Percentiles rank a stretch among this genome's conserved stretches.
phyloP scores from a whole-genome alignment of 1,284 basidiomycete genomes.

The Thelephora terrestris region DNA sequence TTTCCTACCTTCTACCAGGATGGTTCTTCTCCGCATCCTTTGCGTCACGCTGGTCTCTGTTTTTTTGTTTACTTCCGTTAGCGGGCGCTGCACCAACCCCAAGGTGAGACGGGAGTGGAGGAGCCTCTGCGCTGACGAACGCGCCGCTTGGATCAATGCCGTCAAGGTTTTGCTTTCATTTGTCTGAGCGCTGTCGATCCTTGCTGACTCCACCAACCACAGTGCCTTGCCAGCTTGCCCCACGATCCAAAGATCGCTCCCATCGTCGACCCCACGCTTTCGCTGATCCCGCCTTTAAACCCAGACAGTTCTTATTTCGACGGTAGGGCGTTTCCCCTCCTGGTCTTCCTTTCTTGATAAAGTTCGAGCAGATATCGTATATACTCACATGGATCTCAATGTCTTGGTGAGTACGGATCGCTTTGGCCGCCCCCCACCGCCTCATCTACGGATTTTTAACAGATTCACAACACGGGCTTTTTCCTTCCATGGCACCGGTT shows the following conservation, averaged over 20 bases:
- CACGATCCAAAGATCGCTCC: conserved; percentile 19
- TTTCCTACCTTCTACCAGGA: too few relatives aligned
- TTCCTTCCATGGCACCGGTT: conserved; percentile 32
- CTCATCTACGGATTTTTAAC: not conserved
- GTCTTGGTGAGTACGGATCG: conserved; percentile 8
- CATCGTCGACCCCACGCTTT: conserved; percentile 17
- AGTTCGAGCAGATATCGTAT: conserved; percentile 20
- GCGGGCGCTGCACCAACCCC: conserved; percentile 12
- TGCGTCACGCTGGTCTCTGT: too few relatives aligned
- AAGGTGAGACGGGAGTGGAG: conserved; percentile 20
- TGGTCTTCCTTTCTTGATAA: not conserved
- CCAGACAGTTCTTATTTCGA: conserved; percentile 26
- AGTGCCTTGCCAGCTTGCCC: conserved; percentile 26
- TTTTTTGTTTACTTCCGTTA: too few relatives aligned
- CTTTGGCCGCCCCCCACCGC: not conserved
- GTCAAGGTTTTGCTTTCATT: conserved; percentile 16
- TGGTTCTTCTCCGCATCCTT: too few relatives aligned
- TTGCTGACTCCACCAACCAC: not conserved
- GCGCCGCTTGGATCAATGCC: conserved; percentile 17
- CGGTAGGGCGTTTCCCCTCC: not conserved
- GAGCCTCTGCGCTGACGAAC: conserved; percentile 12
- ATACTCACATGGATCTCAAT: conserved; percentile 29
- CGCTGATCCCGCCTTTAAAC: conserved; percentile 22
- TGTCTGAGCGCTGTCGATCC: not conserved
- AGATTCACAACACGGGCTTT: conserved; percentile 28